These are phyloP conservation scores for Knufia petricola DNA, from an alignment of 2,329 filamentous ascomycete species.

Conservation along the genomic window DNA sequence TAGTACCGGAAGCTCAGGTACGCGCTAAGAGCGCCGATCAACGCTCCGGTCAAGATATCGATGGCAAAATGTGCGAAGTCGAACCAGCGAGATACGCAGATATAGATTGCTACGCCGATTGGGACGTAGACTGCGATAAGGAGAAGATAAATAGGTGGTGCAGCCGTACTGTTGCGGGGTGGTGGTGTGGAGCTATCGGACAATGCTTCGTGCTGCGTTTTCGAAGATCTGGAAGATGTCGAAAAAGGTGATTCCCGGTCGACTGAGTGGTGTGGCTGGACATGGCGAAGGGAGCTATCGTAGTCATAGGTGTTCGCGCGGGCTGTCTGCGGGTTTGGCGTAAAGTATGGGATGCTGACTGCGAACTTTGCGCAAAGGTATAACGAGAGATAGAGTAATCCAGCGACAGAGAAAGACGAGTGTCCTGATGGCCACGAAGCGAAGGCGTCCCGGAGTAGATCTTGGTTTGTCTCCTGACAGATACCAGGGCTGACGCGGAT, in stretches of 20 bases:
- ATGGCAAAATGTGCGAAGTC: slow-evolving; percentile 89
- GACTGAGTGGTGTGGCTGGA: slow-evolving; percentile 15
- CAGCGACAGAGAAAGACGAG: slow-evolving; percentile 64
- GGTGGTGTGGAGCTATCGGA: slow-evolving; percentile 25
- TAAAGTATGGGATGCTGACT: slow-evolving; percentile 33
- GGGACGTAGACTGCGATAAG: slow-evolving; percentile 57
- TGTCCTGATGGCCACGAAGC: slow-evolving; percentile 74
- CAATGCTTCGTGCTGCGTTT: background rate
- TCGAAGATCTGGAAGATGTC: background rate
- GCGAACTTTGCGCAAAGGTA: slow-evolving; percentile 61
- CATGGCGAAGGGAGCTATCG: slow-evolving; percentile 8
- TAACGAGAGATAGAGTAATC: slow-evolving; percentile 74
- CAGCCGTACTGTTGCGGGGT: slow-evolving; percentile 63
- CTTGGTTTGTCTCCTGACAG: slow-evolving; percentile 56
- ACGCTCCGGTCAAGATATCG: slow-evolving; percentile 76
- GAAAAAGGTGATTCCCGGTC: slow-evolving; percentile 5
- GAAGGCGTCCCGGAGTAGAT: slow-evolving; percentile 68
- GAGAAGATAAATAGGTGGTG: slow-evolving; percentile 72
- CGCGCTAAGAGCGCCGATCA: slow-evolving; percentile 62
- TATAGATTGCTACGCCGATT: slow-evolving; percentile 65
- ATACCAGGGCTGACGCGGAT: slow-evolving; percentile 67
- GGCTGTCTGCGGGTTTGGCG: background rate
- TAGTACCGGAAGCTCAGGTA: slow-evolving; percentile 77
- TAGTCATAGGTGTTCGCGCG: slow-evolving; percentile 3
- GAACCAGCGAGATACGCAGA: slow-evolving; percentile 75